Percentiles rank a stretch among this genome's conserved stretches.
These are phyloP conservation scores for Ceratobasidium sp. DNA, from an alignment of 1,284 basidiomycete species.

Conservation along the genomic window DNA sequence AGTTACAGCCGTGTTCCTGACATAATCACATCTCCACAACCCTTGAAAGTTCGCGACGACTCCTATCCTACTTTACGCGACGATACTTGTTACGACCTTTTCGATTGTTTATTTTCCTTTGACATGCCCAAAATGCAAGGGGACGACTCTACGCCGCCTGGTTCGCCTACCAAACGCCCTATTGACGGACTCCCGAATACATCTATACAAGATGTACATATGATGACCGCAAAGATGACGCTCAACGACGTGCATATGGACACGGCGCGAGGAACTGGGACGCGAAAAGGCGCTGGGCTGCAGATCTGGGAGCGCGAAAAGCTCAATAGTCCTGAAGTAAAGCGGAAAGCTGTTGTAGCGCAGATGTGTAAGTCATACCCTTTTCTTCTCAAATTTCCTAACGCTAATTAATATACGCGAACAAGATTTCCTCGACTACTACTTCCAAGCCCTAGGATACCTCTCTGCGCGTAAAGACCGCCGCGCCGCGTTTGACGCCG, in stretches of 20 bases:
- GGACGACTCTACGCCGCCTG: background rate
- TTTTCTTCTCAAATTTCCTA: background rate
- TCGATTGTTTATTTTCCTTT: background rate
- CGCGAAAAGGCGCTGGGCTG: slow-evolving; percentile 52
- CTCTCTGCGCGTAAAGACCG: slow-evolving; percentile 85
- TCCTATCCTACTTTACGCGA: slow-evolving; percentile 1
- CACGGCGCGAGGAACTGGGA: slow-evolving; percentile 27
- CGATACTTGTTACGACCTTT: background rate
- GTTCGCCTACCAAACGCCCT: slow-evolving; percentile 19
- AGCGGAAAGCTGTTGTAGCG: slow-evolving; percentile 92
- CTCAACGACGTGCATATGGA: slow-evolving; percentile 38
- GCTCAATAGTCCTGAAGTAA: slow-evolving; percentile 84
- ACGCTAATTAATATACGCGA: slow-evolving; percentile 13
- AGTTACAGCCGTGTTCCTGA: slow-evolving; percentile 3
- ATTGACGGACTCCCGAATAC: slow-evolving; percentile 28
- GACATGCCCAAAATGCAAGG: background rate
- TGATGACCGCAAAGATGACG: slow-evolving; percentile 33
- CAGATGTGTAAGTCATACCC: slow-evolving; percentile 82
- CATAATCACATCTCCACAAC: slow-evolving; percentile 23
- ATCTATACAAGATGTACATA: slow-evolving; percentile 24
- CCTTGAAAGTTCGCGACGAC: slow-evolving; percentile 1
- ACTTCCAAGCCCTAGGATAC: slow-evolving; percentile 92
- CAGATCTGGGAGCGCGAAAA: slow-evolving; percentile 87
- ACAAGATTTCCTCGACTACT: slow-evolving; percentile 92
- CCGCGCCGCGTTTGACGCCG: slow-evolving; percentile 81